These are phyloP conservation scores for Perkinsela sp. DNA, from an alignment of 208 protist genomes.

Conservation along the genomic window DNA sequence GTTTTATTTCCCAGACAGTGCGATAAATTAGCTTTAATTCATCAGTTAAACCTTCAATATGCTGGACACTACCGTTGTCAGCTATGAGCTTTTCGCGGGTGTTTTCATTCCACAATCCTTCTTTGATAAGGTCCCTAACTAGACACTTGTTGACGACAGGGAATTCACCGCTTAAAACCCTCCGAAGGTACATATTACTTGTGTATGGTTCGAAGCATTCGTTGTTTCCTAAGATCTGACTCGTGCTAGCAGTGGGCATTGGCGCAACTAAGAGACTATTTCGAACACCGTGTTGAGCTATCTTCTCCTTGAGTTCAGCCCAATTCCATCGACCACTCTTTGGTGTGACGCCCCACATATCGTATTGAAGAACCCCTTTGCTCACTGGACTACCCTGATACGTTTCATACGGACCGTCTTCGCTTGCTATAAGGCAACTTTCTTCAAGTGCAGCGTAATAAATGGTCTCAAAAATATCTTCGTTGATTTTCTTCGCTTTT, in stretches of 20 bases:
- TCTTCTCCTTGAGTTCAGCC: constrained; percentile 52
- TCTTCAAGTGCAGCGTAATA: constrained; percentile 81
- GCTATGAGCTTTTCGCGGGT: constrained; percentile 85
- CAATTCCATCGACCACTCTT: constrained; percentile 81
- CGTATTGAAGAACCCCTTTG: constrained; percentile 90
- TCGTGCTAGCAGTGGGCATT: constrained; percentile 98
- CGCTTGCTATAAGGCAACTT: constrained; percentile 62
- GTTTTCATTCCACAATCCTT: constrained; percentile 70
- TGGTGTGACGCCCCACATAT: constrained; percentile 75
- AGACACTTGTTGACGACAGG: constrained; percentile 94
- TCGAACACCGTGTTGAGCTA: constrained; percentile 69
- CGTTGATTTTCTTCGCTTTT: constrained; percentile 75
- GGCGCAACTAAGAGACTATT: constrained; percentile 93
- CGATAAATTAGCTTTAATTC: constrained; percentile 86
- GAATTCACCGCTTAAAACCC: constrained; percentile 93
- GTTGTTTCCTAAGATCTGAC: constrained; percentile 97
- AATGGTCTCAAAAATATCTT: constrained; percentile 96
- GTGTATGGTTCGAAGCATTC: constrained; percentile 99
- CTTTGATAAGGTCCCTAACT: constrained; percentile 72
- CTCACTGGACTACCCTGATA: constrained; percentile 75
- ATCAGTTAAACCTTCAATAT: constrained; percentile 70
- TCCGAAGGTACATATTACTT: constrained; percentile 91
- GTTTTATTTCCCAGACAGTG: constrained; percentile 95
- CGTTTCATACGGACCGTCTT: constrained; percentile 73
- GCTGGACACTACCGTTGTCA: constrained; percentile 75